Evolutionary conservation across 345 rosid genomes (phyloP).

Genomic region (Salix exigua): DNA sequence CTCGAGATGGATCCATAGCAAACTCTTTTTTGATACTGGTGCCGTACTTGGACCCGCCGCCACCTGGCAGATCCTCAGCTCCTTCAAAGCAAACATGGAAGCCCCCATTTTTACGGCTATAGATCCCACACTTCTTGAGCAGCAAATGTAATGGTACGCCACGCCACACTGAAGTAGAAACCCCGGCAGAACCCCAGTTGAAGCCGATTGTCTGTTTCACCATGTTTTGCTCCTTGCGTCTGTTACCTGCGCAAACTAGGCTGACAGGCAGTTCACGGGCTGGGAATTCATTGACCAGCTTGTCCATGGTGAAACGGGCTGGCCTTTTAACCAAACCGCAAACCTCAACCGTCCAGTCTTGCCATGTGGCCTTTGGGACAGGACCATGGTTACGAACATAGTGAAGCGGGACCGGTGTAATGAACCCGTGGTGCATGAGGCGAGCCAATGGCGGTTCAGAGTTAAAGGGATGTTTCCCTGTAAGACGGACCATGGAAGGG

Average conservation of each 20-base stretch:
- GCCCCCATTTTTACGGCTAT: conserved; percentile 57
- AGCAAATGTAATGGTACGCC: conserved; percentile 63
- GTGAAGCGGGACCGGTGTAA: conserved; percentile 89
- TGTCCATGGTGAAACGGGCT: conserved; percentile 68
- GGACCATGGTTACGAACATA: conserved; percentile 91
- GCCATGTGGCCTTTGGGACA: conserved; percentile 67
- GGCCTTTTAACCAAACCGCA: conserved; percentile 74
- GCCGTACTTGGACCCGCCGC: conserved; percentile 90
- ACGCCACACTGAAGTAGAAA: conserved; percentile 82
- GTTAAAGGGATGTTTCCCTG: conserved; percentile 96
- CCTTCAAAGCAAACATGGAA: conserved; percentile 91
- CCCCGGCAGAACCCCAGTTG: conserved; percentile 87
- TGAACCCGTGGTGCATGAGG: conserved; percentile 94
- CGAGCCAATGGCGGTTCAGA: conserved; percentile 67
- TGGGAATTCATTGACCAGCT: conserved; percentile 55
- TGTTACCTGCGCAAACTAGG: conserved; percentile 86
- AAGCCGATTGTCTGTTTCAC: conserved; percentile 76
- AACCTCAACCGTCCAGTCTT: conserved; percentile 70
- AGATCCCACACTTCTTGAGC: conserved; percentile 68
- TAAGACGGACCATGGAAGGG: conserved; percentile 81
- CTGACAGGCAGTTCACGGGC: conserved; percentile 72
- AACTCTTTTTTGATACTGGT: conserved; percentile 63
- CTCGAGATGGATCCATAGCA: conserved; percentile 83
- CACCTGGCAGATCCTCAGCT: conserved; percentile 89
- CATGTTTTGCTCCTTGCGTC: conserved; percentile 94